Percentiles rank a stretch among this genome's conserved stretches.
Conservation (phyloP, 192 early-diverging fungal genomes). For the Coemansia sp. region DNA sequence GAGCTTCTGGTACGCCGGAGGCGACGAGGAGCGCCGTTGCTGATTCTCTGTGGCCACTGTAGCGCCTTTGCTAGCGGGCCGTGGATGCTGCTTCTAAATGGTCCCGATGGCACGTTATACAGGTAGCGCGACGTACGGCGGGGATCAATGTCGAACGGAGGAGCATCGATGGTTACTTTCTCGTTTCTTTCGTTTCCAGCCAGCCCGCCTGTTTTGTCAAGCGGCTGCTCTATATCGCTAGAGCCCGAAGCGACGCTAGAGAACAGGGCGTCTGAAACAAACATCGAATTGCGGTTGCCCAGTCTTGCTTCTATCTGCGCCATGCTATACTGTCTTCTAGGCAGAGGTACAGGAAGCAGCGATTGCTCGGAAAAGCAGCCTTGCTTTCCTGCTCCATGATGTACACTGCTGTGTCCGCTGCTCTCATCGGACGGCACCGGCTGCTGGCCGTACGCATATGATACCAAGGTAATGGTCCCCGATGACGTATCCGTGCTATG, state of each 20-base stretch:
- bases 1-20: constrained; percentile 19
- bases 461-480: constrained; percentile 18
- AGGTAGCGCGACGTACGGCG: constrained; percentile 46
- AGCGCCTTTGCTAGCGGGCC: constrained; percentile 32
- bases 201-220: not conserved
- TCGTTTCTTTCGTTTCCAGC: not conserved
- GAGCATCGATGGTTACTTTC: constrained; percentile 8
- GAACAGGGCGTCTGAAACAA: constrained; percentile 28
- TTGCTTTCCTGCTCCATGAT: not conserved
- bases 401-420: not conserved
- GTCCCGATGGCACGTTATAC: constrained; percentile 37
- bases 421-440: not conserved
- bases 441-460: constrained; percentile 4
- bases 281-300: constrained; percentile 49
- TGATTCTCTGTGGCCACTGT: constrained; percentile 43
- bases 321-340: constrained; percentile 42
- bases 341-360: constrained; percentile 6
- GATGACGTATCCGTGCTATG: constrained; percentile 17
- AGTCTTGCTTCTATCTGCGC: constrained; percentile 29
- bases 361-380: not conserved
- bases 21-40: constrained; percentile 14
- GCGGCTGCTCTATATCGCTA: not conserved
- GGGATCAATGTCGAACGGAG: constrained; percentile 13
- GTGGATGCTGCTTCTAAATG: constrained; percentile 20
- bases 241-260: constrained; percentile 8